Evolutionary conservation across 2,329 filamentous ascomycete species (phyloP), one percentile per base, ranked within the genome.

Genomic region (Trichoderma sp.): DNA sequence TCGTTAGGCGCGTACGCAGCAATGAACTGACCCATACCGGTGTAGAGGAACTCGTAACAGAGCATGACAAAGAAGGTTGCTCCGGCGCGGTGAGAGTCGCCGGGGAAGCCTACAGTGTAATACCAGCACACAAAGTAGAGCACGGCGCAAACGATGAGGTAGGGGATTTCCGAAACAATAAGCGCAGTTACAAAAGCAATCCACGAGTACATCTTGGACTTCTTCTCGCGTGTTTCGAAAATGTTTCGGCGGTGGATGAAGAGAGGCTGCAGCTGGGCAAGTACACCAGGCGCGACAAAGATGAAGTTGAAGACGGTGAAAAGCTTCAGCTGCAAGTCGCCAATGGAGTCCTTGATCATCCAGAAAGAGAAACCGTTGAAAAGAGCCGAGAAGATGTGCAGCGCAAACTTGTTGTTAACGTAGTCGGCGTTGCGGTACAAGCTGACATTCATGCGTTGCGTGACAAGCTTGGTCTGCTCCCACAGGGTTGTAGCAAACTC

Each of bases 401-500:
- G 79, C 0, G 81, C 78, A 1, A 91, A 77, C 77, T 91, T 91
- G 81, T 88, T 90, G 76, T 87, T 87, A 68, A 89, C 77, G 72
- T 92, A 92, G 64, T 90, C 87, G 0, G 83, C 85, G 75, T 92
- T 92, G 68, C 91, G 85, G 80, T 83, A 93, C 5, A 92, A 81
- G 0, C 89, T 83, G 0, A 87, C 75, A 72, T 88, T 89, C 79
- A 84, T 87, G 33, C 92, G 91, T 4, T 85, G 78, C 10, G 87
- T 86, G 55, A 92, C 91, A 65, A 91, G 83, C 72, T 83, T 86
- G 53, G 89, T 79, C 76, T 95, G 92, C 37, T 85, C 79, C 72
- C 76, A 80, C 71, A 94, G 86, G 0, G 90, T 85, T 7, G 88
- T 89, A 0, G 92, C 92, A 72, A 94, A 95, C 77, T 94, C 91